phyloP scores from a whole-genome alignment of 2,329 filamentous ascomycete genomes.

The Emmonsiellopsis sp. region DNA sequence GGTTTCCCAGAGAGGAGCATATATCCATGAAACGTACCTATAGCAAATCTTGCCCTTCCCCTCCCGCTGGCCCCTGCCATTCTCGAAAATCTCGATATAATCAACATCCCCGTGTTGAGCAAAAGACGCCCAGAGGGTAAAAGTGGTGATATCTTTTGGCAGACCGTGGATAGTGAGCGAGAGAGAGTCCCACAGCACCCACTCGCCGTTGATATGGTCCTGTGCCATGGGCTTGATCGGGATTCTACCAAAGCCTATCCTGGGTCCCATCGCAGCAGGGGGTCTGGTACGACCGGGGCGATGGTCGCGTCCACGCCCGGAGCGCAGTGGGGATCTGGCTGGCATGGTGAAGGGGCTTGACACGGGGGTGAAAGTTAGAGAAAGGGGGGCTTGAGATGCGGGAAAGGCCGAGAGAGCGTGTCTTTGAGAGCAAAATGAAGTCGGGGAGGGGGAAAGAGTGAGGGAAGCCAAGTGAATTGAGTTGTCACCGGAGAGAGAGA shows the following conservation, averaged over 20 bases:
- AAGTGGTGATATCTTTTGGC: slow-evolving; percentile 26
- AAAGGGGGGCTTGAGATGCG: too few species aligned
- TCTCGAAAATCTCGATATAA: slow-evolving; percentile 48
- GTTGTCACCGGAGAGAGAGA: too few species aligned
- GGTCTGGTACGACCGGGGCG: too few species aligned
- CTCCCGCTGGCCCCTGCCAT: slow-evolving; percentile 28
- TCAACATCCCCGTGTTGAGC: slow-evolving; percentile 42
- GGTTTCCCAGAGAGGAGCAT: background rate
- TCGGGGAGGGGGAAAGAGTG: too few species aligned
- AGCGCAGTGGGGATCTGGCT: background rate
- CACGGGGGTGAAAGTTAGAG: background rate
- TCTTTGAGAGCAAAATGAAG: too few species aligned
- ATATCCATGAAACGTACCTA: slow-evolving; percentile 22
- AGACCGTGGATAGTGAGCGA: slow-evolving; percentile 26
- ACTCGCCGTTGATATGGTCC: slow-evolving; percentile 16
- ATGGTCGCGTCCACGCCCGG: background rate
- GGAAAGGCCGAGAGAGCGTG: too few species aligned
- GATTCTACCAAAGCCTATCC: background rate
- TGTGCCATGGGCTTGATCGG: background rate
- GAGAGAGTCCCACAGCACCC: slow-evolving; percentile 32
- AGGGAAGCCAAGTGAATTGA: too few species aligned
- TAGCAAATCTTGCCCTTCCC: slow-evolving; percentile 45
- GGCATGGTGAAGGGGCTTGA: background rate
- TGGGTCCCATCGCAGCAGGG: background rate
- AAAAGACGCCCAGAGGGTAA: slow-evolving; percentile 44